Conservation (phyloP, 495 filamentous ascomycete species). For the Penicillium daleae region DNA sequence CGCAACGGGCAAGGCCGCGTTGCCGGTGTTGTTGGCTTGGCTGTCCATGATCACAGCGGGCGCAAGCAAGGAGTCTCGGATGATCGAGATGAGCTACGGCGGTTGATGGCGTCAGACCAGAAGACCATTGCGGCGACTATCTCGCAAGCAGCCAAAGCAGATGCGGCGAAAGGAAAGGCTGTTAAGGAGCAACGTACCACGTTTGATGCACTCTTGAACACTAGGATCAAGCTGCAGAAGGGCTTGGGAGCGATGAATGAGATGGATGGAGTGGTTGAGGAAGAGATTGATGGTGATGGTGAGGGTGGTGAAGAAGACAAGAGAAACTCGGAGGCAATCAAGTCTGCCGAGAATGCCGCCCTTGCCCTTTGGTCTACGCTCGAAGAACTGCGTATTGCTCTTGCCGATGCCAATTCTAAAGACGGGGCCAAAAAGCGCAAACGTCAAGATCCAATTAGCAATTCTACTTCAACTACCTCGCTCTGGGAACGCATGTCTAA, state of each 20-base stretch:
- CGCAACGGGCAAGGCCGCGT: not conserved
- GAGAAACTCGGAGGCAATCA: conserved; percentile 52
- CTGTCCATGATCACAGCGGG: not conserved
- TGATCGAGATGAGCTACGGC: conserved; percentile 62
- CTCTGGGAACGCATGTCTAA: conserved; percentile 76
- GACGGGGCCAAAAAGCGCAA: conserved; percentile 63
- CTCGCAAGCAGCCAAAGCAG: conserved; percentile 72
- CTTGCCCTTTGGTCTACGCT: conserved; percentile 85
- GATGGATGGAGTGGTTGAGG: conserved; percentile 52
- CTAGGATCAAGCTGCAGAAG: conserved; percentile 89
- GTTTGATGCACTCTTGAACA: conserved; percentile 85
- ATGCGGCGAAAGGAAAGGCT: conserved; percentile 82
- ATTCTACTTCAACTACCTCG: conserved; percentile 51
- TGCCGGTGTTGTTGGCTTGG: no score
- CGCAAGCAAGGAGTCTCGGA: conserved; percentile 1
- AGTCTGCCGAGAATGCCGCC: conserved; percentile 86
- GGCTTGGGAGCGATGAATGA: conserved; percentile 81
- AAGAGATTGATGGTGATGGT: conserved; percentile 37
- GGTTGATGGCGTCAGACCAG: conserved; percentile 73
- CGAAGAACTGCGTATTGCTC: conserved; percentile 67
- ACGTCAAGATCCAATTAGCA: conserved; percentile 50
- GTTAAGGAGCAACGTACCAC: conserved; percentile 80
- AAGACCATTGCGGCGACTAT: conserved; percentile 69
- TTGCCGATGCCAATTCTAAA: conserved; percentile 54
- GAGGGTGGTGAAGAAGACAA: conserved; percentile 41